Evolutionary conservation across 2,329 filamentous ascomycete genomes (phyloP).

Genomic region (Akanthomyces uredinophilus): DNA sequence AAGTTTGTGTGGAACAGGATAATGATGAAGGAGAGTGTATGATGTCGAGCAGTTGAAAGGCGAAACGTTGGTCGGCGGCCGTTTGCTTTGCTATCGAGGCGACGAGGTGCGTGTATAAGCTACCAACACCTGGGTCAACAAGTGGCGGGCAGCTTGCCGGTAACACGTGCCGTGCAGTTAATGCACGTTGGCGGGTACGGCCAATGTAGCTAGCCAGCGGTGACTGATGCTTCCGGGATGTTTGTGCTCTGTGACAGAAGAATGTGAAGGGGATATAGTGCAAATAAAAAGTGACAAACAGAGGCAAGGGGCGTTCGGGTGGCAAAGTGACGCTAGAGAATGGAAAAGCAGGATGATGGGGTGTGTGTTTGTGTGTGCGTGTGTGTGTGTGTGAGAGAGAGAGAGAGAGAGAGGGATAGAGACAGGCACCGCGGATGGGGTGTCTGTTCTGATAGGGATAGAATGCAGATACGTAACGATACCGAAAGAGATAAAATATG

Average conservation of each 20-base stretch:
- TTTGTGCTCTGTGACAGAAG: not conserved
- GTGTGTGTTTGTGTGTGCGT: not conserved
- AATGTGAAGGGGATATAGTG: constrained; percentile 1
- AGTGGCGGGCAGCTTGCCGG: not conserved
- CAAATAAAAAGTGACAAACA: not conserved
- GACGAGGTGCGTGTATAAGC: not conserved
- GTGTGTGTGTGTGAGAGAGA: no score
- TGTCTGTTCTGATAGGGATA: not conserved
- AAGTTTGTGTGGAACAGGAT: not conserved
- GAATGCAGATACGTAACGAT: not conserved
- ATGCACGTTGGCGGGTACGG: not conserved
- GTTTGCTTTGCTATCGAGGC: not conserved
- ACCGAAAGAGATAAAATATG: not conserved
- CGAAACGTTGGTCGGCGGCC: not conserved
- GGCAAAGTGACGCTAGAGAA: not conserved
- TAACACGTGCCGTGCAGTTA: not conserved
- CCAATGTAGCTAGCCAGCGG: not conserved
- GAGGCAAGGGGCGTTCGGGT: not conserved
- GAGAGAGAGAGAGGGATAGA: no score
- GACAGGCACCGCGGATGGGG: not conserved
- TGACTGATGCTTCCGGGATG: not conserved
- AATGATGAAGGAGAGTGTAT: not conserved
- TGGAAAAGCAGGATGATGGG: not conserved
- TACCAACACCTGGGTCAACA: not conserved
- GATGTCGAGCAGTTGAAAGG: not conserved